A percentile compares a stretch with the other conserved stretches of the same genome.
These are phyloP conservation scores for Coniochaeta sp. DNA, from an alignment of 2,329 filamentous ascomycete species.

Conservation along the genomic window DNA sequence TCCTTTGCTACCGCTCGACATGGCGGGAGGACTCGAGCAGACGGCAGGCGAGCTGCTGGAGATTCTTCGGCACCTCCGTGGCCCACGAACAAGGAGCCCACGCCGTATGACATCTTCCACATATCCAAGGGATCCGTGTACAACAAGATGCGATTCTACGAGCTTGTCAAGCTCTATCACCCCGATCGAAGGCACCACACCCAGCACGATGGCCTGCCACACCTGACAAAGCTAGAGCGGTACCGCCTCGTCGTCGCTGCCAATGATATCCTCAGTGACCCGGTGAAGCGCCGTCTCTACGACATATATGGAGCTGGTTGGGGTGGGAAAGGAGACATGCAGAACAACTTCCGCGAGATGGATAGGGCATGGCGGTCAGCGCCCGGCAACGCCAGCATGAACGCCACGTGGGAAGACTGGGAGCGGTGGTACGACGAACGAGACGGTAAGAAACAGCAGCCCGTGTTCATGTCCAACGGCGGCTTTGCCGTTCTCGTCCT, in stretches of 20 bases:
- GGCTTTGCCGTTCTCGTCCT: conserved; percentile 70
- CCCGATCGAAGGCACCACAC: conserved; percentile 58
- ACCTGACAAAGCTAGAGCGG: conserved; percentile 66
- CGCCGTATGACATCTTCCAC: conserved; percentile 85
- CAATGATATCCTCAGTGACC: conserved; percentile 80
- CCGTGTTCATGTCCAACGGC: conserved; percentile 67
- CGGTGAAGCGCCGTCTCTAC: conserved; percentile 70
- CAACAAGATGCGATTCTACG: conserved; percentile 76
- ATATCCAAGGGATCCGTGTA: conserved; percentile 54
- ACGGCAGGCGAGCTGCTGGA: neutral
- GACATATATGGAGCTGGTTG: conserved; percentile 78
- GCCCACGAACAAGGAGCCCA: conserved; percentile 48
- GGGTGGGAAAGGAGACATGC: conserved; percentile 51
- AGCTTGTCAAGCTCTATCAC: conserved; percentile 93
- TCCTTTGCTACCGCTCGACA: neutral
- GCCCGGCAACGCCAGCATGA: conserved; percentile 46
- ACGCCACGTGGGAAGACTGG: conserved; percentile 99
- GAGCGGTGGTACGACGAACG: conserved; percentile 64
- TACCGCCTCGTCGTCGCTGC: conserved; percentile 85
- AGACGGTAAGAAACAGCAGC: conserved; percentile 41
- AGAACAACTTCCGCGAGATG: conserved; percentile 26
- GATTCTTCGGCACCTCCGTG: conserved; percentile 23
- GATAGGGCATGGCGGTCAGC: conserved; percentile 41
- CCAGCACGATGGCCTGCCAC: conserved; percentile 39
- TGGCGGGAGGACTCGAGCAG: neutral